These are phyloP conservation scores for Schoenoplectus tabernaemontani DNA, from an alignment of 202 grass and related monocot genomes.

Conservation along the genomic window DNA sequence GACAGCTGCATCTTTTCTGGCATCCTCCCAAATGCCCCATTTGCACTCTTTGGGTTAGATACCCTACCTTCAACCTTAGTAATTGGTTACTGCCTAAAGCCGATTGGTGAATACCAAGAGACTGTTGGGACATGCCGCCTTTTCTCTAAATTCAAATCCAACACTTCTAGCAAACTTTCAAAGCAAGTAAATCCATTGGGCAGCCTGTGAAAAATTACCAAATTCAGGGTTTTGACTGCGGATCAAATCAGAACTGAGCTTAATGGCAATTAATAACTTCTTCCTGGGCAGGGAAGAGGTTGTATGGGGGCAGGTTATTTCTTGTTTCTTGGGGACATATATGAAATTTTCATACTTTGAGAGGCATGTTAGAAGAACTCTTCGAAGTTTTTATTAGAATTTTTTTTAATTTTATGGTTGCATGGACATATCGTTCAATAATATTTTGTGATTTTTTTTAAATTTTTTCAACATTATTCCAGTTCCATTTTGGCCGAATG, in stretches of 20 bases:
- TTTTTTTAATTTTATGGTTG: neutral
- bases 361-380: neutral
- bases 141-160: slow-evolving; percentile 35
- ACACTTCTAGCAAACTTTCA: neutral
- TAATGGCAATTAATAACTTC: neutral
- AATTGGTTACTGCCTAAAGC: slow-evolving; percentile 46
- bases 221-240: slow-evolving; percentile 28
- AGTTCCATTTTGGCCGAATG: neutral
- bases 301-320: neutral
- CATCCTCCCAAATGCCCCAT: slow-evolving; percentile 43
- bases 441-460: neutral
- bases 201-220: slow-evolving; percentile 53
- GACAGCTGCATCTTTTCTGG: slow-evolving; percentile 45
- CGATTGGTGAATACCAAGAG: slow-evolving; percentile 67
- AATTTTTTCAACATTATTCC: neutral
- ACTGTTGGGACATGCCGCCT: slow-evolving; percentile 55
- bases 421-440: neutral
- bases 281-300: neutral
- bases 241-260: slow-evolving; percentile 1
- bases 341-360: neutral
- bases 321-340: neutral
- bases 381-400: neutral
- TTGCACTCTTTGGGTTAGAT: slow-evolving; percentile 66
- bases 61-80: slow-evolving; percentile 47
- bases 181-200: slow-evolving; percentile 58